Conservation (phyloP, 1,139 yeast species). For the Petasospora fabianii region DNA sequence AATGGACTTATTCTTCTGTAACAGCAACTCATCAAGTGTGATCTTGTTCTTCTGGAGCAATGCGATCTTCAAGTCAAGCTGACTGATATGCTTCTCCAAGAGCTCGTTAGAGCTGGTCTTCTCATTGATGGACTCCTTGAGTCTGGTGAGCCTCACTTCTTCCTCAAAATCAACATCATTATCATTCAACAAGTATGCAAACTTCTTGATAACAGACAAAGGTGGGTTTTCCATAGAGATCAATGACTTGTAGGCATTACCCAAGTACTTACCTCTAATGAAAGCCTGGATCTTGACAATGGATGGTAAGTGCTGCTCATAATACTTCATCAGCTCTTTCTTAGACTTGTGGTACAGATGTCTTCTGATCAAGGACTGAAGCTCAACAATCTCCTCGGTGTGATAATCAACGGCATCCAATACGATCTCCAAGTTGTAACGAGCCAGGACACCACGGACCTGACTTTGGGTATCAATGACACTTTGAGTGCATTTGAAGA, state of each 20-base stretch:
- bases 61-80: constrained; percentile 78
- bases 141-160: constrained; percentile 65
- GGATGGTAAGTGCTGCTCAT: constrained; percentile 48
- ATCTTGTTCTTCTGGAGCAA: constrained; percentile 75
- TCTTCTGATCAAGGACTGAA: constrained; percentile 40
- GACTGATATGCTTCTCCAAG: constrained; percentile 70
- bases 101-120: constrained; percentile 62
- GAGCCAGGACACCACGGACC: constrained; percentile 44
- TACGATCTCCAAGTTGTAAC: constrained; percentile 47
- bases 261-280: constrained; percentile 65
- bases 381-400: constrained; percentile 25
- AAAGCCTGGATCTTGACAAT: constrained; percentile 73
- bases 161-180: constrained; percentile 72
- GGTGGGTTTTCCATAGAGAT: constrained; percentile 74
- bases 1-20: constrained; percentile 45
- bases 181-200: constrained; percentile 73
- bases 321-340: constrained; percentile 45
- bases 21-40: constrained; percentile 68
- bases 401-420: constrained; percentile 48
- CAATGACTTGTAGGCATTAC: constrained; percentile 69
- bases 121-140: constrained; percentile 63
- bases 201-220: constrained; percentile 67
- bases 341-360: constrained; percentile 28
- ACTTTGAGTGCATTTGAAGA: constrained; percentile 27
- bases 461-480: constrained; percentile 36